Base-by-base conservation (phyloP, 768 basidiomycete species). In the Galerina marginata region DNA sequence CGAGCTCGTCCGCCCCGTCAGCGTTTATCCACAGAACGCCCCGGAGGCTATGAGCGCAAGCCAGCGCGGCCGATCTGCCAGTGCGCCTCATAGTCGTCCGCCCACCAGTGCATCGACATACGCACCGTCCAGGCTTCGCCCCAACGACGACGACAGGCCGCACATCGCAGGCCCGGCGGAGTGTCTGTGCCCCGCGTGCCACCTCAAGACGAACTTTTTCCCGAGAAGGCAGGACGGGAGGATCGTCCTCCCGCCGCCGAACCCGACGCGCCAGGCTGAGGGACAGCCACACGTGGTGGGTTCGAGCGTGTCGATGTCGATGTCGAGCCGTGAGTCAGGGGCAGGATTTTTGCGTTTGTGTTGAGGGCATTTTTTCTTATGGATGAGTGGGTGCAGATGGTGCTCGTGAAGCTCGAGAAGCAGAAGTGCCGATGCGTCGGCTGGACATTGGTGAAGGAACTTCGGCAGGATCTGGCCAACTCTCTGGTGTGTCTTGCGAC, bases 141-240 rank as follows among this genome's bases (percentile, higher is more conserved):
- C 38, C n/a, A n/a, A n/a, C n/a, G 47, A 6, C 23, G 52, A 54
- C 39, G 57, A 50, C 37, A 45, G 37, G 5, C 59, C 46, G 37
- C 64, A 65, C 26, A 53, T 44, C 2, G 16, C 61, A 23, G 65
- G 59, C 47, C 54, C 36, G 9, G 39, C 54, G 39, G 45, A 43
- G 14, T 71, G 70, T 44, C 55, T 62, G 20, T 71, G 69, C 51
- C 38, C 67, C 6, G 52, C 64, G 42, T 72, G 69, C 52, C 69
- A 71, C 54, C 59, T 69, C 20, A 66, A 59, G 23, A 25, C 54
- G 40, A 40, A 49, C 12, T 54, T 63, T 37, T 72, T 72, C 54
- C 71, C 71, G 39, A 58, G 71, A 38, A 60, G 67, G 6, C 63
- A 44, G 48, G 69, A 72, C 54, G 71, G 71, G 38, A 61, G 58